These are phyloP conservation scores for Botryotinia narcissicola DNA, from an alignment of 2,329 filamentous ascomycete genomes.

Conservation along the genomic window DNA sequence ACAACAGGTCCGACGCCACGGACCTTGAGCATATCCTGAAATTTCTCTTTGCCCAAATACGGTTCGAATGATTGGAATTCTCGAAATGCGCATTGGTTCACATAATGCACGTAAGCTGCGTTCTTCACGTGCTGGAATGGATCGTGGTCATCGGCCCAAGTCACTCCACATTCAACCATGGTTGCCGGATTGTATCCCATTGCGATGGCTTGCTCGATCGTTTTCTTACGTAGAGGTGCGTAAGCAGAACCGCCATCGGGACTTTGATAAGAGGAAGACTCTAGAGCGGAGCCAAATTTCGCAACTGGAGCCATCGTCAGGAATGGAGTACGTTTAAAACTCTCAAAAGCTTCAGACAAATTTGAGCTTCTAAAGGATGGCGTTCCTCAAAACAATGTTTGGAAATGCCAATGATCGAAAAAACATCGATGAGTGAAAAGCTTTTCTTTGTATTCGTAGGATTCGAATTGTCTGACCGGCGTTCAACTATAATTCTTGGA, in stretches of 20 bases:
- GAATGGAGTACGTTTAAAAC: neutral
- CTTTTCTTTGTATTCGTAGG: neutral
- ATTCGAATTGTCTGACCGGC: neutral
- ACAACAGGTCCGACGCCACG: neutral
- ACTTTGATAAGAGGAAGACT: conserved; percentile 19
- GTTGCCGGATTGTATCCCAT: conserved; percentile 21
- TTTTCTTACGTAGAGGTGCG: conserved; percentile 7
- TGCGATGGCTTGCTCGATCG: conserved; percentile 10
- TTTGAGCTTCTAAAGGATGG: neutral
- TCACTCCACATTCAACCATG: conserved; percentile 19
- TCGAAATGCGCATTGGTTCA: conserved; percentile 10
- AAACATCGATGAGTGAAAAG: neutral
- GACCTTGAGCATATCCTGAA: conserved; percentile 1
- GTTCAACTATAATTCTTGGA: neutral
- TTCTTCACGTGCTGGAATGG: conserved; percentile 12
- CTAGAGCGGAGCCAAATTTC: conserved; percentile 11
- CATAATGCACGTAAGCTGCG: conserved; percentile 8
- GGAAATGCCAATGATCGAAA: neutral
- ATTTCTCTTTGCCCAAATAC: conserved; percentile 12
- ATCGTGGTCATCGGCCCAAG: conserved; percentile 19
- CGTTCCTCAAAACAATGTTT: neutral
- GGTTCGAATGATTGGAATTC: conserved; percentile 11
- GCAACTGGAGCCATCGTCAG: neutral
- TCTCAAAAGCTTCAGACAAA: neutral
- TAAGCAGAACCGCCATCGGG: conserved; percentile 17